Base-by-base conservation (phyloP, 257 asterid species). In the Ehretia macrophylla region DNA sequence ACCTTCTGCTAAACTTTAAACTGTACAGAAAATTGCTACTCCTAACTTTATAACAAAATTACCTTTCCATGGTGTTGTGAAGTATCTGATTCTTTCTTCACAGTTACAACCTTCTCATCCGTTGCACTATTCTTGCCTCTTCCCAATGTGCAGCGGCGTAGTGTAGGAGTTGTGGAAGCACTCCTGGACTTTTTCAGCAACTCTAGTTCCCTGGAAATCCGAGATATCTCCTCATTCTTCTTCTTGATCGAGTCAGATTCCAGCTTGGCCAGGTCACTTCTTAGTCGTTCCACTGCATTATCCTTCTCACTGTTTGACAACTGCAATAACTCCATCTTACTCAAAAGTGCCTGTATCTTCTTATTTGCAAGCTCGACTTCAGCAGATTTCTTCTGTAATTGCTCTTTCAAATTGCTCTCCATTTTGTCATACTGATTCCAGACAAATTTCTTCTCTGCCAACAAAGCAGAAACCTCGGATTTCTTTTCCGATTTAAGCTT, bases 371-470 rank as follows among this genome's bases (percentile, higher is more conserved):
- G 62, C 38, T 85, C 85, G 32, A 63, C 70, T 72, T 85, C 96
- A 35, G 69, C 68, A 48, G 54, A 23, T 65, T 80, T 88, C 45
- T 51, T 62, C 63, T 38, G 71, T 56, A 86, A 67, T 69, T 79
- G 75, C 65, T 66, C 63, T 17, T 57, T 71, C 50, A 71, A 72
- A 62, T 78, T 68, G 46, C 53, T 73, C 79, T 92, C 99, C 96
- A 84, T 64, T 58, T 53, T 61, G 18, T 68, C 74, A 23, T 61
- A 83, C 73, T 88, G 97, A 75, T 92, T 84, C 97, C 97, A 88
- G 22, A 81, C 66, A 55, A 88, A 92, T 2, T 63, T 72, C 66
- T 86, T 88, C 81, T 88, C 97, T 47, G 80, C 68, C 72, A 81
- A 54, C 56, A 88, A 81, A 65, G 81, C 77, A 47, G 81, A 70